phyloP scores from a whole-genome alignment of 495 filamentous ascomycete genomes.

The Annulohypoxylon maeteangense region DNA sequence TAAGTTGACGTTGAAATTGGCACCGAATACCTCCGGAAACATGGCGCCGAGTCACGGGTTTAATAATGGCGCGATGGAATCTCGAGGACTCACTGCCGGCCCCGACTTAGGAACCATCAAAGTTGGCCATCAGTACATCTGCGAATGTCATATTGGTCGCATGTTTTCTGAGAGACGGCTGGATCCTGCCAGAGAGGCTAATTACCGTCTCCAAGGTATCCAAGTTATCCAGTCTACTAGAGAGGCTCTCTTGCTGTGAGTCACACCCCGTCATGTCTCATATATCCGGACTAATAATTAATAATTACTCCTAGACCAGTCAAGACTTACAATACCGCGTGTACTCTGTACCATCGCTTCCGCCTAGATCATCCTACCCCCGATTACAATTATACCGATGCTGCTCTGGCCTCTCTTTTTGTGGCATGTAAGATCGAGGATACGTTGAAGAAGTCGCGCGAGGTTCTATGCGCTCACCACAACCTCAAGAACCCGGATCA shows the following conservation, averaged over 20 bases:
- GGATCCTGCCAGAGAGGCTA: constrained; percentile 50
- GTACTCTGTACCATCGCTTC: constrained; percentile 89
- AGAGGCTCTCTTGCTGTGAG: constrained; percentile 32
- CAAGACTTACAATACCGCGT: constrained; percentile 84
- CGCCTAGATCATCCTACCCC: constrained; percentile 78
- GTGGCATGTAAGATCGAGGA: constrained; percentile 97
- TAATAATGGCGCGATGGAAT: constrained; percentile 29
- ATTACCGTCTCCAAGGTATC: constrained; percentile 37
- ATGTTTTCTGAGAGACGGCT: constrained; percentile 51
- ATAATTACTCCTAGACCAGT: constrained; percentile 66
- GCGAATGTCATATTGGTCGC: constrained; percentile 52
- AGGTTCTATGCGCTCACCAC: constrained; percentile 89
- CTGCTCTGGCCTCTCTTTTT: constrained; percentile 86
- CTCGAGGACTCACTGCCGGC: constrained; percentile 27
- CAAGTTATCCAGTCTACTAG: constrained; percentile 33
- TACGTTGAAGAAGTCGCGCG: constrained; percentile 93
- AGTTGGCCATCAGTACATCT: constrained; percentile 54
- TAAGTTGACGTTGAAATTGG: neutral
- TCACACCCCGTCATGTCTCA: neutral
- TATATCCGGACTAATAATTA: constrained; percentile 1
- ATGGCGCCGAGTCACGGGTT: constrained; percentile 33
- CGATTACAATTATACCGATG: constrained; percentile 77
- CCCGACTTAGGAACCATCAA: constrained; percentile 53
- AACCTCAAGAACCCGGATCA: constrained; percentile 83
- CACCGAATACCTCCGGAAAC: neutral